phyloP scores from a whole-genome alignment of 2,329 filamentous ascomycete species.

The Trichoderma afroharzianum region DNA sequence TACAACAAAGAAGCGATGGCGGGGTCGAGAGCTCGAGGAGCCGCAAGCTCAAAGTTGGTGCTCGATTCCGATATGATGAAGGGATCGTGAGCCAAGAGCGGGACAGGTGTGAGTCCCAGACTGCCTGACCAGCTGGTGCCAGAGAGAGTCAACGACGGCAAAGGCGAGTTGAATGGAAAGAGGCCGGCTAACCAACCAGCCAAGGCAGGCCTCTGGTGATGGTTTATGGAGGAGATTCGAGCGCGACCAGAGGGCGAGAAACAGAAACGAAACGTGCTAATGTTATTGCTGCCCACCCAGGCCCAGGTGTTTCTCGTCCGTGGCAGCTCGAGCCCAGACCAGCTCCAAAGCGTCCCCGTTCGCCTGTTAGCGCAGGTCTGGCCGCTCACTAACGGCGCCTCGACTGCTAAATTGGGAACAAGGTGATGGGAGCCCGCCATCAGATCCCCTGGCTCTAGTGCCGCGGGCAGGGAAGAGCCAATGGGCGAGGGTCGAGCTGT shows the following conservation, averaged over 20 bases:
- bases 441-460: constrained; percentile 1
- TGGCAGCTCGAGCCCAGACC: constrained; percentile 16
- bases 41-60: not conserved
- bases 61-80: not conserved
- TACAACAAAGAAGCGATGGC: not conserved
- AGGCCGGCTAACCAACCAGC: constrained; percentile 11
- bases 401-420: constrained; percentile 20
- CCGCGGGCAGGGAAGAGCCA: constrained; percentile 3
- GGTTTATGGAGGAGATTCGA: constrained; percentile 5
- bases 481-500: not conserved
- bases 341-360: constrained; percentile 10
- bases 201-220: constrained; percentile 4
- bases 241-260: not conserved
- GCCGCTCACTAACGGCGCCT: constrained; percentile 18
- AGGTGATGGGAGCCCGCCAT: constrained; percentile 12
- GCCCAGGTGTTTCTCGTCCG: constrained; percentile 10
- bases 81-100: not conserved
- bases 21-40: not conserved
- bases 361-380: constrained; percentile 10
- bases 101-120: not conserved
- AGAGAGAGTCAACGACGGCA: not conserved
- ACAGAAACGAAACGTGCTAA: constrained; percentile 16
- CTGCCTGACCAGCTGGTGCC: not conserved
- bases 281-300: constrained; percentile 1
- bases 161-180: not conserved